These are phyloP conservation scores for Bondarzewia mesenterica DNA, from an alignment of 1,284 basidiomycete genomes.

Conservation along the genomic window DNA sequence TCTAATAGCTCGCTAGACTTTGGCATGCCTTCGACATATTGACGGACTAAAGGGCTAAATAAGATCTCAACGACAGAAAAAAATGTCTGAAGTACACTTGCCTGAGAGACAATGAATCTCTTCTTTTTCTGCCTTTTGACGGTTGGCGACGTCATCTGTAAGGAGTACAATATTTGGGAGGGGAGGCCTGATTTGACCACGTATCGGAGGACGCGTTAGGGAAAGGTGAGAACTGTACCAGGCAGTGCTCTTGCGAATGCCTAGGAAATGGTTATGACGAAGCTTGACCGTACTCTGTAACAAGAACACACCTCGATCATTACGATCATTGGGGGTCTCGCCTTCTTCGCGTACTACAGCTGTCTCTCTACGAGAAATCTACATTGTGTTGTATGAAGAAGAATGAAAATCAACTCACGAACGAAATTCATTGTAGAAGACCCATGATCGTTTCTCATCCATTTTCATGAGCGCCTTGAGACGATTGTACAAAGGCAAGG, in stretches of 20 bases:
- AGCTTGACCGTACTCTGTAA: neutral
- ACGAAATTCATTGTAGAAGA: slow-evolving; percentile 90
- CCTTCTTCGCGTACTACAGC: slow-evolving; percentile 64
- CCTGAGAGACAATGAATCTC: slow-evolving; percentile 63
- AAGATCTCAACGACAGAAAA: neutral
- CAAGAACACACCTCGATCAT: slow-evolving; percentile 69
- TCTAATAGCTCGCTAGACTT: slow-evolving; percentile 67
- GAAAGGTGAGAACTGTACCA: slow-evolving; percentile 81
- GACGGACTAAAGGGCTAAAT: slow-evolving; percentile 53
- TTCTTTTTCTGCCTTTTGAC: slow-evolving; percentile 65
- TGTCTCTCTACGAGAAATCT: slow-evolving; percentile 63
- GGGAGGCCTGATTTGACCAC: slow-evolving; percentile 32
- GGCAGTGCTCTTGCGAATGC: slow-evolving; percentile 75
- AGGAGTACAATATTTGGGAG: slow-evolving; percentile 70
- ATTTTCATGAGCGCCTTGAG: slow-evolving; percentile 75
- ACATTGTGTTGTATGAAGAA: slow-evolving; percentile 2
- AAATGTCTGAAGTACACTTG: too few species aligned
- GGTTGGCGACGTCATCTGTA: slow-evolving; percentile 86
- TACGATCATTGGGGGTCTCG: slow-evolving; percentile 86
- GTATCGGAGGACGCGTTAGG: slow-evolving; percentile 41
- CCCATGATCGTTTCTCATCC: slow-evolving; percentile 77
- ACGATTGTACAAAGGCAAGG: slow-evolving; percentile 88
- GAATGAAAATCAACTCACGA: slow-evolving; percentile 38
- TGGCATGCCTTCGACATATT: slow-evolving; percentile 73
- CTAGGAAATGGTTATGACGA: slow-evolving; percentile 28